Conservation (phyloP, 139 green algal species). For the Axilococcus clingmanii region DNA sequence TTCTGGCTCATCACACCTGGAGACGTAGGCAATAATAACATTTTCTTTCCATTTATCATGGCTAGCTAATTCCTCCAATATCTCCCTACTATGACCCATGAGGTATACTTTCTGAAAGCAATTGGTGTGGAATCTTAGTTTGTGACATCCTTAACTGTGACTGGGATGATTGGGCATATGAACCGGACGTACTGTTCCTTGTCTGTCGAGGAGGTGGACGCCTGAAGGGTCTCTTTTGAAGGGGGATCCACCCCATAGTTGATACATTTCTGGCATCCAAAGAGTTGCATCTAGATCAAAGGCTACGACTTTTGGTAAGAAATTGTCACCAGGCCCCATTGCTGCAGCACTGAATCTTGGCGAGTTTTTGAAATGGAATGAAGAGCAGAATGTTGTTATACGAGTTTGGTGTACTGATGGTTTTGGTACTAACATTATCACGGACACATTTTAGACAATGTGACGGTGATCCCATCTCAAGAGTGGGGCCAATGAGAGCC, state of each 20-base stretch:
- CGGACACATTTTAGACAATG: too few species aligned
- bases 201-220: background rate
- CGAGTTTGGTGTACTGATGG: too few species aligned
- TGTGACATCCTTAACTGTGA: too few species aligned
- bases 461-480: too few species aligned
- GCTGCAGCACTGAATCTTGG: slow-evolving; percentile 8
- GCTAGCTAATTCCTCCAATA: slow-evolving; percentile 38
- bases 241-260: background rate
- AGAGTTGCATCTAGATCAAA: slow-evolving; percentile 6
- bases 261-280: background rate
- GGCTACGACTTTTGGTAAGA: too few species aligned
- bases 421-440: too few species aligned
- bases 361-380: background rate
- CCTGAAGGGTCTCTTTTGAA: background rate
- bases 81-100: slow-evolving; percentile 7
- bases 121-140: too few species aligned
- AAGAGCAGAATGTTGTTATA: too few species aligned
- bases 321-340: too few species aligned
- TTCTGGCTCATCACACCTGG: slow-evolving; percentile 39
- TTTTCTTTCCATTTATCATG: slow-evolving; percentile 29
- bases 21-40: slow-evolving; percentile 46
- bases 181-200: background rate
- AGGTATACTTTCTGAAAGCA: too few species aligned
- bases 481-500: too few species aligned
- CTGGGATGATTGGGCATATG: too few species aligned